A percentile compares a stretch with the other conserved stretches of the same genome.
These are phyloP conservation scores for Laburnicola sp. DNA, from an alignment of 2,329 filamentous ascomycete species.

Conservation along the genomic window DNA sequence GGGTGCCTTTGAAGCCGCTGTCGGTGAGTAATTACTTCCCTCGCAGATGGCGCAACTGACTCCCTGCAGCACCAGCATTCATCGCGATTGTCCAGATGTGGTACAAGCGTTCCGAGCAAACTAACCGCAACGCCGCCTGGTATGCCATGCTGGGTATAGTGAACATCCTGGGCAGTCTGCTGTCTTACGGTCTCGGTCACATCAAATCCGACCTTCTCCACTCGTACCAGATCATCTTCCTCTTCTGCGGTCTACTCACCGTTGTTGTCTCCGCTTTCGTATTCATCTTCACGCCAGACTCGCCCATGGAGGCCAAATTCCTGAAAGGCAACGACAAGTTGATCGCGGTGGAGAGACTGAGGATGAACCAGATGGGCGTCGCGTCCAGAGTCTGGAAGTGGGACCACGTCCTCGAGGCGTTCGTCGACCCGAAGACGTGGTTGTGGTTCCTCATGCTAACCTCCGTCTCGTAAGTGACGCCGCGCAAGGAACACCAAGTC, in stretches of 20 bases:
- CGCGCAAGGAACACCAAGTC: not conserved
- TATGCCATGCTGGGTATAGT: constrained; percentile 64
- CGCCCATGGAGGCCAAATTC: constrained; percentile 18
- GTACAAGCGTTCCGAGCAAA: constrained; percentile 12
- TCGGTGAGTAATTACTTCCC: too few species aligned
- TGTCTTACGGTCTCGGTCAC: constrained; percentile 62
- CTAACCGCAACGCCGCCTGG: constrained; percentile 48
- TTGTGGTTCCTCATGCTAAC: constrained; percentile 52
- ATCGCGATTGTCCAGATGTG: constrained; percentile 4
- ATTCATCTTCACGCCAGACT: constrained; percentile 20
- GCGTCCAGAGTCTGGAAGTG: constrained; percentile 2
- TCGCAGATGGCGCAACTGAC: too few species aligned
- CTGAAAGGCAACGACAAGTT: constrained; percentile 36
- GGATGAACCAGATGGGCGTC: constrained; percentile 30
- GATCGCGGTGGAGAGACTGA: constrained; percentile 59
- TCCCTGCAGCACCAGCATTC: too few species aligned
- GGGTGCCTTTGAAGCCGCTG: constrained; percentile 16
- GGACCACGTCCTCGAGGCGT: not conserved
- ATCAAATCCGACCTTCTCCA: constrained; percentile 52
- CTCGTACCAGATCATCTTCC: constrained; percentile 41
- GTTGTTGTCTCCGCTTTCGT: constrained; percentile 48
- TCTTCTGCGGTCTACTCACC: constrained; percentile 49
- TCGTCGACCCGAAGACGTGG: constrained; percentile 6
- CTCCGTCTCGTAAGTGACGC: constrained; percentile 17
- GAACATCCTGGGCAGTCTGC: constrained; percentile 58